Evolutionary conservation across 441 rosid species (phyloP), one percentile per base, ranked within the genome.

Genomic region (Gossypium trilobum): DNA sequence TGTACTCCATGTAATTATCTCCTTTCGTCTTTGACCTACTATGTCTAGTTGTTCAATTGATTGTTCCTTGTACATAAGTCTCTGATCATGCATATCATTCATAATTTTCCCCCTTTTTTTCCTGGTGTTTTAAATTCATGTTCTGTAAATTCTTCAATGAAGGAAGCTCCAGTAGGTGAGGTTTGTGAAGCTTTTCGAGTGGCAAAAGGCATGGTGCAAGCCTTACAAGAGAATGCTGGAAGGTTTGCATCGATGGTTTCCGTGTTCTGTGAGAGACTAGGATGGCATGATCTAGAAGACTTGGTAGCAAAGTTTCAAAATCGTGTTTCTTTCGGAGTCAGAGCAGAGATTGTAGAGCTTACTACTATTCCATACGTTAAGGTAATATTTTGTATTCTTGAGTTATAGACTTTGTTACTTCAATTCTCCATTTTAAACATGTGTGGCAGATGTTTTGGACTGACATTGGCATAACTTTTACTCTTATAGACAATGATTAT

Each of bases 221-320:
- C 93, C 8, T 85, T 95, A 78, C 98, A 93, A 82, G 99, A 95
- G 85, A 95, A 89, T 83, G 88, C 98, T 79, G 99, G 99, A 81
- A 84, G 99, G 84, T 95, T 91, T 89, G 93, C 97, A 71, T 87
- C 97, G 74, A 93, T 95, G 99, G 95, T 93, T 81, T 87, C 98
- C 19, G 83, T 95, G 76, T 95, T 95, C 80, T 95, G 97, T 74
- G 96, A 93, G 85, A 90, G 94, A 82, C 93, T 95, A 74, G 98
- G 98, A 64, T 95, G 99, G 97, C 93, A 88, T 86, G 99, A 93
- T 82, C 81, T 95, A 65, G 98, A 93, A 81, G 98, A 93, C 74
- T 79, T 95, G 85, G 93, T 91, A 78, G 86, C 88, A 71, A 95
- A 90, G 86, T 87, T 95, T 73, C 99, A 95, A 82, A 93, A 91